Evolutionary conservation across 2,329 filamentous ascomycete genomes (phyloP).

Genomic region (Exutisphaerella laricina): DNA sequence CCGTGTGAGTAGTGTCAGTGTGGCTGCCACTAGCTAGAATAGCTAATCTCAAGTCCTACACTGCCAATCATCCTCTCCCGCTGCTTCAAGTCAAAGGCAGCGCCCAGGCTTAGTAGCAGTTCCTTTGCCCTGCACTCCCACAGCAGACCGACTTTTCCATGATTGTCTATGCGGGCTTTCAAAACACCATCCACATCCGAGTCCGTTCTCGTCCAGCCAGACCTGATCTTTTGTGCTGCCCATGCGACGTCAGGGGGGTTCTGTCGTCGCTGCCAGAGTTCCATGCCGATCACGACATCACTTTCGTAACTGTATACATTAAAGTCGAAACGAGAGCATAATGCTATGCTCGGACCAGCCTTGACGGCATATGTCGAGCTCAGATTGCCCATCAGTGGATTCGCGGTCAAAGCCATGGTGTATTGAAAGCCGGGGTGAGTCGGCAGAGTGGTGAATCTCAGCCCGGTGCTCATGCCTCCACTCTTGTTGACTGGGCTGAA

Average conservation of each 20-base stretch:
- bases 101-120: constrained; percentile 83
- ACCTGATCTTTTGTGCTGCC: constrained; percentile 39
- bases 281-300: constrained; percentile 83
- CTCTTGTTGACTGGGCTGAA: constrained; percentile 94
- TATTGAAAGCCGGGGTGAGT: constrained; percentile 79
- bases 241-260: constrained; percentile 38
- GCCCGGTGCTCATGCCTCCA: constrained; percentile 80
- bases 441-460: constrained; percentile 83
- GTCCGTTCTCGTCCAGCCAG: constrained; percentile 41
- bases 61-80: constrained; percentile 71
- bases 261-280: constrained; percentile 65
- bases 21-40: constrained; percentile 47
- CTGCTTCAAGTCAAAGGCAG: constrained; percentile 72
- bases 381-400: constrained; percentile 89
- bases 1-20: background rate
- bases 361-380: constrained; percentile 88
- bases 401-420: constrained; percentile 87
- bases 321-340: constrained; percentile 91
- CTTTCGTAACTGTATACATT: constrained; percentile 99
- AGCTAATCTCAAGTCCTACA: constrained; percentile 73
- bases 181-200: constrained; percentile 77
- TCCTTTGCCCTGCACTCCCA: constrained; percentile 96
- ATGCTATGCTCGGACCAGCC: constrained; percentile 72
- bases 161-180: constrained; percentile 85
- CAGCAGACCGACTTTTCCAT: constrained; percentile 74